A percentile compares a stretch with the other conserved stretches of the same genome.
Conservation (phyloP, 192 early-diverging fungal species). For the Coemansia sp. region DNA sequence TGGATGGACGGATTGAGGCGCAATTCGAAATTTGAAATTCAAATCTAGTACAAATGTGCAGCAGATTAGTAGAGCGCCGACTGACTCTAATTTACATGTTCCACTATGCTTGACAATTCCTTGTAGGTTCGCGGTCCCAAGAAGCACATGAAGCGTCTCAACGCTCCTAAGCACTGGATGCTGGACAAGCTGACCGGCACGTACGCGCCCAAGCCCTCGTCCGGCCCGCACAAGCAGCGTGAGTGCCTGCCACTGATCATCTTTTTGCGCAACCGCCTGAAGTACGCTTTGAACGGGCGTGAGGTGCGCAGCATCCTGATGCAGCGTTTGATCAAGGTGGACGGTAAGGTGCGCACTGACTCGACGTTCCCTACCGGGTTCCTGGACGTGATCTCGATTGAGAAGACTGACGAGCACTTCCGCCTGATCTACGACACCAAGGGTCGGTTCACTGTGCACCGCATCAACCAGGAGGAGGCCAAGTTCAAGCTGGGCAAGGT, state of each 20-base stretch:
- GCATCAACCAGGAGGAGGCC: conserved; percentile 96
- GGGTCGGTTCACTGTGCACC: conserved; percentile 99
- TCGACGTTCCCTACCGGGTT: conserved; percentile 94
- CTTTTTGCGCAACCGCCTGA: conserved; percentile 99
- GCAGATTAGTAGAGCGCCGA: too few species aligned
- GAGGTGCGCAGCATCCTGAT: conserved; percentile 95
- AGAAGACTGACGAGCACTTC: conserved; percentile 97
- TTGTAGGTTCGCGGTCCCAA: conserved; percentile 87
- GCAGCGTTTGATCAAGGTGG: conserved; percentile 99
- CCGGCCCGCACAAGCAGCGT: conserved; percentile 99
- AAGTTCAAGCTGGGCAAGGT: conserved; percentile 99
- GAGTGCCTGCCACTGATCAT: conserved; percentile 97
- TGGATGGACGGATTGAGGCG: too few species aligned
- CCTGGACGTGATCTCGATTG: conserved; percentile 72
- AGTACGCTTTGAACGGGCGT: conserved; percentile 97
- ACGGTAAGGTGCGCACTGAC: conserved; percentile 98
- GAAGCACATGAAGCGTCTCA: conserved; percentile 99
- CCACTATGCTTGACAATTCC: too few species aligned
- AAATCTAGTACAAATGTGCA: too few species aligned
- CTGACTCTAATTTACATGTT: too few species aligned
- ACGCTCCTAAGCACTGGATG: conserved; percentile 99
- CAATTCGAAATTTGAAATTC: too few species aligned
- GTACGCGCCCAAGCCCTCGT: conserved; percentile 87
- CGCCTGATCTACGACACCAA: conserved; percentile 99
- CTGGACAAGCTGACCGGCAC: conserved; percentile 99